Base-by-base conservation (phyloP, 2,329 filamentous ascomycete species). In the Clonostachys byssicola region DNA sequence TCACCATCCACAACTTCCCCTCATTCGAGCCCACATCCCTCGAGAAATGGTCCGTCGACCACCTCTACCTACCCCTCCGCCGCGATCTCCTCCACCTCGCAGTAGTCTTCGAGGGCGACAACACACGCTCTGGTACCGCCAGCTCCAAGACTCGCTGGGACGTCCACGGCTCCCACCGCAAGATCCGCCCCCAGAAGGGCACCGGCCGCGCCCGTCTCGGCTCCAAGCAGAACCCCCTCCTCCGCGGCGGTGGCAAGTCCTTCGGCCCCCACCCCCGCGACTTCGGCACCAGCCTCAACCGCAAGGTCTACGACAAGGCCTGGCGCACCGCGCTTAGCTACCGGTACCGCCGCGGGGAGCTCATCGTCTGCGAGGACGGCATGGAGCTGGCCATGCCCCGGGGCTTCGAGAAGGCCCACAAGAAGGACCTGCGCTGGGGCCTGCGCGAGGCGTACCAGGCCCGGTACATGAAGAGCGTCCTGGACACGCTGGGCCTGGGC, bases 321-420 rank as follows among this genome's bases (percentile, higher is more conserved):
- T 97, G 90, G 89, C 83, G 94, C 62, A 97, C 88, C 40, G 94
- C 94, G 12, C 78, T 99, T 54, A 94, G 88, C 61, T 95, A 96
- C 73, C 84, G 94, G 50, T 97, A 94, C 70, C 78, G 86, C 54
- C 83, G 85, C 55, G 94, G 92, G 43, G 89, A 97, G 72, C 73
- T 99, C 59, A 74, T 96, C 54, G 82, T 99, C 40, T 85, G 94
- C 58, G 85, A 92, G 60, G 86, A 90, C 60, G 80, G 82, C 39
- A 79, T 89, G 70, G 84, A 91, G 53, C 80, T 96, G 50, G 63
- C 67, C 12, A 59, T 81, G 54, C 77, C 79, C 1, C 60, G 66
- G 13, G 76, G 77, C 48, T 81, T 77, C 54, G 61, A 62, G 33
- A 56, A 76, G n/a, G 56, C 68, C 41, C 66, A 66, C 18, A 64